phyloP scores from a whole-genome alignment of 2,329 filamentous ascomycete species.

The Blastomyces gilchristii region DNA sequence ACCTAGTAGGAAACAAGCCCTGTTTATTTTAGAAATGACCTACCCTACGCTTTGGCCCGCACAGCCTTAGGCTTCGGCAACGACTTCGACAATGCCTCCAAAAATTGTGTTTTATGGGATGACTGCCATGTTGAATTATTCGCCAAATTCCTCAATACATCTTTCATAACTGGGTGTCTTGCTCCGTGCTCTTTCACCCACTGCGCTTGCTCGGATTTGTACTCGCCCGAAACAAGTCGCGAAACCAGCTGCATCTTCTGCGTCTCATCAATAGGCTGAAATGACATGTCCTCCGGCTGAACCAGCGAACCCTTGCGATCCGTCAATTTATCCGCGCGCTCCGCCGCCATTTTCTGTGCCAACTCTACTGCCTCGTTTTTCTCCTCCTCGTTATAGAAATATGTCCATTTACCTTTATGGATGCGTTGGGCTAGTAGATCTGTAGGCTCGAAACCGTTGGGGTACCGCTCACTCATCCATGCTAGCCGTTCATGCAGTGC shows the following conservation, averaged over 20 bases:
- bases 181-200: conserved; percentile 8
- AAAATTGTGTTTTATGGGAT: conserved; percentile 28
- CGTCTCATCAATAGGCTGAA: conserved; percentile 20
- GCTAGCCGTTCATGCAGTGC: conserved; percentile 29
- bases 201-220: conserved; percentile 17
- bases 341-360: conserved; percentile 26
- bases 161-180: conserved; percentile 21
- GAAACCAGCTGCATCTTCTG: conserved; percentile 24
- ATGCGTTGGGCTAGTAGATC: conserved; percentile 30
- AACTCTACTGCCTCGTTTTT: conserved; percentile 27
- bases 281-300: conserved; percentile 25
- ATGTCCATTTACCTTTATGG: conserved; percentile 29
- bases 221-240: conserved; percentile 27
- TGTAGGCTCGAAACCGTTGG: conserved; percentile 28
- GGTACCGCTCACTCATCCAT: conserved; percentile 26
- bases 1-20: background rate
- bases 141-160: conserved; percentile 28
- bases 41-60: background rate
- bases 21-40: background rate
- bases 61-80: conserved; percentile 17
- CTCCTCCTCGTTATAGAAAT: conserved; percentile 30
- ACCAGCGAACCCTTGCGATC: conserved; percentile 30
- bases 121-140: conserved; percentile 35
- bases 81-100: conserved; percentile 31
- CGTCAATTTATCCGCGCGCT: conserved; percentile 26